phyloP scores from a whole-genome alignment of 805 yeast genomes.

The Candida lessepsii region DNA sequence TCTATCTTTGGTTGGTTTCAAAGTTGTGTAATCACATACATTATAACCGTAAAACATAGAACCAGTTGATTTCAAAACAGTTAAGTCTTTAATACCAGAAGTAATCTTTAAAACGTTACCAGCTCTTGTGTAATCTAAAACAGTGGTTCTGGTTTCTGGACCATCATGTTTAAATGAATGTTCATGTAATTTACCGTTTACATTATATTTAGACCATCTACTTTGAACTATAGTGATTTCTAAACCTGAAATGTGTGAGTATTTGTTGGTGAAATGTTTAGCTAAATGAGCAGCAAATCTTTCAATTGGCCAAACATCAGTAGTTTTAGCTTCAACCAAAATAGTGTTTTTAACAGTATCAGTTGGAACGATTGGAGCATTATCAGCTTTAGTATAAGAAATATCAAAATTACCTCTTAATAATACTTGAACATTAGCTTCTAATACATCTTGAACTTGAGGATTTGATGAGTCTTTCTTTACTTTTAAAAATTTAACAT shows the following conservation, averaged over 20 bases:
- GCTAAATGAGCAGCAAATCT: slow-evolving; percentile 83
- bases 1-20: slow-evolving; percentile 79
- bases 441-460: slow-evolving; percentile 74
- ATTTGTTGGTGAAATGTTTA: slow-evolving; percentile 74
- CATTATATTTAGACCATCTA: slow-evolving; percentile 76
- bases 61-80: slow-evolving; percentile 86
- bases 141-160: slow-evolving; percentile 69
- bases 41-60: slow-evolving; percentile 90
- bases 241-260: slow-evolving; percentile 72
- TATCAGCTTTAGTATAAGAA: slow-evolving; percentile 86
- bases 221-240: slow-evolving; percentile 67
- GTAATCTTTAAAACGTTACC: slow-evolving; percentile 53
- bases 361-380: slow-evolving; percentile 87
- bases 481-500: slow-evolving; percentile 89
- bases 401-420: slow-evolving; percentile 76
- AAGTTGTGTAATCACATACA: slow-evolving; percentile 84
- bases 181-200: slow-evolving; percentile 71
- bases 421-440: slow-evolving; percentile 75
- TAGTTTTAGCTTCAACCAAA: slow-evolving; percentile 75
- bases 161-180: slow-evolving; percentile 89
- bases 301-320: slow-evolving; percentile 89
- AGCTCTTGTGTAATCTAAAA: slow-evolving; percentile 49
- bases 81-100: slow-evolving; percentile 75
- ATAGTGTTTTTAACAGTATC: slow-evolving; percentile 92
- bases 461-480: slow-evolving; percentile 75